Evolutionary conservation across 2,329 filamentous ascomycete species (phyloP), one percentile per base, ranked within the genome.

Genomic region (Ceratocystis huliohia): DNA sequence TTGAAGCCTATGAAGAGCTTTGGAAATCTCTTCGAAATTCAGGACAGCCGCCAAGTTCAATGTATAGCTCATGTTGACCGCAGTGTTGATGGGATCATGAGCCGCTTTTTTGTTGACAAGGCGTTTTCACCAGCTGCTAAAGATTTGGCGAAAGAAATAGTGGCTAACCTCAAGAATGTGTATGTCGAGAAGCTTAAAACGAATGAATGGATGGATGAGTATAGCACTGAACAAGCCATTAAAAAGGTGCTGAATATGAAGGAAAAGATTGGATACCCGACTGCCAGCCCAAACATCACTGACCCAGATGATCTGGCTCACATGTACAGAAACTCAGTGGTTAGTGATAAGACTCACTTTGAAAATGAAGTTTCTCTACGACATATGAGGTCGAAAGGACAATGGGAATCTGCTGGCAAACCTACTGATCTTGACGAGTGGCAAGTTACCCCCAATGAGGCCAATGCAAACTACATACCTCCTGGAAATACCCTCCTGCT

Each of bases 251-350:
- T 84, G 69, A 84, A 86, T 67, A 88, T 89, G 69, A 76, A 82
- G 20, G 84, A 87, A 69, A 87, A 88, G 72, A 85, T 89, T 65
- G 86, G 85, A 1, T 88, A 87, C 71, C 85, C 85, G 1, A 84
- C 81, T 1, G 81, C 80, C 71, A 82, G 80, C 67, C 86, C 86
- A 1, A 78, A 88, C 69, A 81, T 88, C 46, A 79, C 82, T 73
- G 78, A 88, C 67, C 81, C 85, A 0, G 73, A 76, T 7, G 78
- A 76, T 5, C 76, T 89, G 1, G 74, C 80, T n/a, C 72, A 79
- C 0, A 88, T 83, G 72, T 89, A 89, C 72, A 72, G 73, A 1
- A 73, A 74, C 0, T 75, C 87, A 25, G 75, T 80, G 2, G 76
- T 88, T 1, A 79, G 76, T 2, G 74, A 77, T 0, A 73, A 77